Base-by-base conservation (phyloP, 2,329 filamentous ascomycete genomes). In the Penicillium occitanis region DNA sequence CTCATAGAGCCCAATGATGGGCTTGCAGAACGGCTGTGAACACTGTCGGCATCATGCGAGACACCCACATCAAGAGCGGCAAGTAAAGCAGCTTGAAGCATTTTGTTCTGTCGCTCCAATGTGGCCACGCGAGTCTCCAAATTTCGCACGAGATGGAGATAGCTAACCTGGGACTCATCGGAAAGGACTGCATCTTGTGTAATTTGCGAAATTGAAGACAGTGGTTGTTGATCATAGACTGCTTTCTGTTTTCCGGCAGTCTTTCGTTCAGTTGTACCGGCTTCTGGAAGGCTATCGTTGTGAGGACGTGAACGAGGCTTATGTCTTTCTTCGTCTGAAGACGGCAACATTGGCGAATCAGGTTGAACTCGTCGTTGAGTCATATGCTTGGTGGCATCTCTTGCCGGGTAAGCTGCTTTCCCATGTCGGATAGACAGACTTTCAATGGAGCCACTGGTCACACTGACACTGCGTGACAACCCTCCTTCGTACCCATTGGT, bases 81-180 rank as follows among this genome's bases (percentile, higher is more conserved):
- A 37, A 79, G 68, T 10, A 81, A 73, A 40, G 79, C 79, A 5
- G 79, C 78, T 42, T 79, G 78, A 11, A 81, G 76, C 61, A 80
- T 74, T 64, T 76, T 76, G 69, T 81, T 81, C 61, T 81, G 79
- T 14, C 76, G 77, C 65, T 80, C 78, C 7, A 81, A 74, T 25
- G 76, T 73, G 8, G 75, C 73, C 42, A 80, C 73, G 17, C 78
- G 77, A 17, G 74, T 74, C 66, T 80, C 77, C 6, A 80, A 73
- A n/a, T 72, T 69, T 13, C 72, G 62, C 2, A 68, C 33, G 19
- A 60, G 35, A 28, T 66, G 58, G 7, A 68, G 67, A 71, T 8
- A 70, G 68, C 1, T 73, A 69, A 28, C 69, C 66, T 19, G 69
- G 71, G 60, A 70, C 67, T 42, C 69, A 68, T 3, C 71, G 69